These are phyloP conservation scores for Scheffersomyces coipomensis DNA, from an alignment of 805 yeast genomes.

Conservation along the genomic window DNA sequence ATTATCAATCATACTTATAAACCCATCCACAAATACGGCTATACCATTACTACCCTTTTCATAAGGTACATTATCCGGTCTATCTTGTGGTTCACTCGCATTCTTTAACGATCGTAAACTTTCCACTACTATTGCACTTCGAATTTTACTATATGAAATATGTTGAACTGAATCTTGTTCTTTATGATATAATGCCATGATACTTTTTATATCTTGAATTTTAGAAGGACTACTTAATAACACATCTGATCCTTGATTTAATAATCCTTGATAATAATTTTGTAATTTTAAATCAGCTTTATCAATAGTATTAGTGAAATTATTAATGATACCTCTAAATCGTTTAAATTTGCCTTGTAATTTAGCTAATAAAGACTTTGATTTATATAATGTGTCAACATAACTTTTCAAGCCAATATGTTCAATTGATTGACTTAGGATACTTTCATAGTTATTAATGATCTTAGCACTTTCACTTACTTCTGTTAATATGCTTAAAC, in stretches of 20 bases:
- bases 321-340: conserved; percentile 67
- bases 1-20: conserved; percentile 47
- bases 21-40: conserved; percentile 49
- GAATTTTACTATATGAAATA: conserved; percentile 16
- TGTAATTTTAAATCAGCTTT: conserved; percentile 57
- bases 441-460: conserved; percentile 40
- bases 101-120: conserved; percentile 47
- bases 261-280: conserved; percentile 21
- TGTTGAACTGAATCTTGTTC: conserved; percentile 19
- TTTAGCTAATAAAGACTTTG: conserved; percentile 46
- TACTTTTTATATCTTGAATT: conserved; percentile 35
- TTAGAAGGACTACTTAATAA: conserved; percentile 31
- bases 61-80: conserved; percentile 43
- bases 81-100: conserved; percentile 41
- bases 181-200: conserved; percentile 44
- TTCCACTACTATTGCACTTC: conserved; percentile 33
- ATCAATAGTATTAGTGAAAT: conserved; percentile 53
- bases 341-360: conserved; percentile 43
- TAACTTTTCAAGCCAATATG: conserved; percentile 37
- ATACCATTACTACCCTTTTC: conserved; percentile 64
- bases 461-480: conserved; percentile 49
- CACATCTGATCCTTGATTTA: not conserved
- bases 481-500: conserved; percentile 50
- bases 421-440: conserved; percentile 33
- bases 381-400: conserved; percentile 29